Evolutionary conservation across 2,329 filamentous ascomycete genomes (phyloP), one percentile per base, ranked within the genome.

Genomic region (Cryphonectria radicalis): DNA sequence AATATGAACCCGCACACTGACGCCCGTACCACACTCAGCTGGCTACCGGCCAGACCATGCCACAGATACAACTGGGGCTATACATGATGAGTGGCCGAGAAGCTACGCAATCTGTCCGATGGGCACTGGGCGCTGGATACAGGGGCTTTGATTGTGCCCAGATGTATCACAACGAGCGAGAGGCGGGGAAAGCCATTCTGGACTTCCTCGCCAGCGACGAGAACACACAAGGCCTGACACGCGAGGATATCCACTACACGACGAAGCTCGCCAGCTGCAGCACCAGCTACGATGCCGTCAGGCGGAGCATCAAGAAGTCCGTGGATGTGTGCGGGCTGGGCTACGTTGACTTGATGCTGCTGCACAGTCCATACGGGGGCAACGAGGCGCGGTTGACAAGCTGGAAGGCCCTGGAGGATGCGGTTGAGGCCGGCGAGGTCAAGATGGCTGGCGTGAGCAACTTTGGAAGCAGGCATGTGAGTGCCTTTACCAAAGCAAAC

Each of bases 351-450:
- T 80, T 96, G 62, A 95, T 95, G 79, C 83, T 97, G 14, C 83
- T 96, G 69, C 93, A 96, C 77, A 92, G 90, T 64, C 93, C 93
- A 0, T 93, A 93, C 75, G 93, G 93, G 7, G 93, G 93, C 1
- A 89, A 85, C 76, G 80, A 87, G 75, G 90, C 89, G 10, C 85
- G 93, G 5, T 79, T 92, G 67, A 90, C 92, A 53, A 93, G 91
- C 77, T 96, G 93, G 93, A 87, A 83, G 75, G 93, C 93, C 0
- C 82, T 96, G 0, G 91, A 93, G 75, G 93, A 95, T 81, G 92
- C 93, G 0, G 89, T 95, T 42, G 80, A 87, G 5, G 90, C 89
- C 1, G 92, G 93, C 0, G 90, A 94, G 81, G 83, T 94, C 42
- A 90, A 82, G 77, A 90, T 87, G 73, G 92, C 89, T 35, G 93